Conservation (phyloP, 495 filamentous ascomycete species). For the Aspergillus sclerotioniger region DNA sequence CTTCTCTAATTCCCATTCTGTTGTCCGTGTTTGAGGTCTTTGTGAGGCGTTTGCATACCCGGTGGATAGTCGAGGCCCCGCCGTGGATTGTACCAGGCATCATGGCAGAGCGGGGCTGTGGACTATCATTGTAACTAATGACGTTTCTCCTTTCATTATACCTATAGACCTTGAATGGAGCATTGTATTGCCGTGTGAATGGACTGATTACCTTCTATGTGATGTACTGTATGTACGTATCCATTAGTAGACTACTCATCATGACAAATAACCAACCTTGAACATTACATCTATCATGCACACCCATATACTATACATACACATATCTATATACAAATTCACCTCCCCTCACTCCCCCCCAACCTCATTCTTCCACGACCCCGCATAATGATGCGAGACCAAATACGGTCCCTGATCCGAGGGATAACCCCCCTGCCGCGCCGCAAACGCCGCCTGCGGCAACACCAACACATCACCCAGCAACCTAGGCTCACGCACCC, state of each 20-base stretch:
- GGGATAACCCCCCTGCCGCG: conserved; percentile 27
- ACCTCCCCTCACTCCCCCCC: conserved; percentile 12
- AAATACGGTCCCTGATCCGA: conserved; percentile 28
- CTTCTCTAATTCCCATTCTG: conserved; percentile 5
- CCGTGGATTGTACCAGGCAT: conserved; percentile 12
- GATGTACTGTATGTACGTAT: no score
- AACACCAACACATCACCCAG: conserved; percentile 42
- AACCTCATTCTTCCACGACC: conserved; percentile 23
- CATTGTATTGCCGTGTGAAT: no score
- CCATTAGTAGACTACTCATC: no score
- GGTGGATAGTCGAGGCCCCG: conserved; percentile 15
- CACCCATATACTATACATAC: background rate
- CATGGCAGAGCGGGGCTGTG: conserved; percentile 1
- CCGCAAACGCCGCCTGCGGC: conserved; percentile 41
- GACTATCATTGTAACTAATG: conserved; percentile 5
- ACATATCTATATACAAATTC: background rate
- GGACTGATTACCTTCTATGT: no score
- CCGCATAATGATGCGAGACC: conserved; percentile 35
- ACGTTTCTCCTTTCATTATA: conserved; percentile 3
- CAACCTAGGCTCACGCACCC: conserved; percentile 32
- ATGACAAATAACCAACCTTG: background rate
- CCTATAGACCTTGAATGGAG: conserved; percentile 4
- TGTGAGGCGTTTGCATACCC: conserved; percentile 25
- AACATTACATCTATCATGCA: background rate
- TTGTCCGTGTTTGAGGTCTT: background rate